Evolutionary conservation across 768 basidiomycete species (phyloP), one percentile per base, ranked within the genome.

Genomic region (Trametes punicea): DNA sequence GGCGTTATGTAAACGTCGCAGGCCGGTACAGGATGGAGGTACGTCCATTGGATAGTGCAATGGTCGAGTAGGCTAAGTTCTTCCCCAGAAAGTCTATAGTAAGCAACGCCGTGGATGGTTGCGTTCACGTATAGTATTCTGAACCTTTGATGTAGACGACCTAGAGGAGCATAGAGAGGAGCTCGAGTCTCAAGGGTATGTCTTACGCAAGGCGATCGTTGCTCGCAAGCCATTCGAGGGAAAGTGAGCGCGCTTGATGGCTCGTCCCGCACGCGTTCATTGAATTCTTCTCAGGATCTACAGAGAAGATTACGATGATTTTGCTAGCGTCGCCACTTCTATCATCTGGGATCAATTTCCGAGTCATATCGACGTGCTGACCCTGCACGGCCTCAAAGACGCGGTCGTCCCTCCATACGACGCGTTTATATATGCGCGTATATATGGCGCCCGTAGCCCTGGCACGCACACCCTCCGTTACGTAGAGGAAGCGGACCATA

Each of bases 11-110:
- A 38, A 92, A 92, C 63, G 83, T 79, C 23, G 83, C 88, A 16
- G 89, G 84, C 6, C 79, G 91, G 48, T 91, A 90, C 67, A 78
- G 88, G 56, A 92, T 93, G 90, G 68, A 76, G 66, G 88, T 88
- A 68, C 71, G 84, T 77, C 15, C 2, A 1, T 11, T 11, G 27
- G 4, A n/a, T 8, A 4, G 13, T 9, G 20, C 36, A 13, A 18
- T 31, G 15, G 41, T 20, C 0, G 31, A 9, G 5, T 20, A 2
- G 9, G 18, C 33, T 8, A 6, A 23, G 15, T 4, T 3, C 5
- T 15, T 26, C 8, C 11, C 9, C 34, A 64, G 62, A 61, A 59
- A 59, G 41, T 64, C 8, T 58, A 62, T 23, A 56, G 66, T 67
- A 11, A 45, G 65, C 30, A 15, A 10, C 23, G 26, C 1, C 15